These are phyloP conservation scores for Anisodus tanguticus DNA, from an alignment of 257 asterid species.

Conservation along the genomic window DNA sequence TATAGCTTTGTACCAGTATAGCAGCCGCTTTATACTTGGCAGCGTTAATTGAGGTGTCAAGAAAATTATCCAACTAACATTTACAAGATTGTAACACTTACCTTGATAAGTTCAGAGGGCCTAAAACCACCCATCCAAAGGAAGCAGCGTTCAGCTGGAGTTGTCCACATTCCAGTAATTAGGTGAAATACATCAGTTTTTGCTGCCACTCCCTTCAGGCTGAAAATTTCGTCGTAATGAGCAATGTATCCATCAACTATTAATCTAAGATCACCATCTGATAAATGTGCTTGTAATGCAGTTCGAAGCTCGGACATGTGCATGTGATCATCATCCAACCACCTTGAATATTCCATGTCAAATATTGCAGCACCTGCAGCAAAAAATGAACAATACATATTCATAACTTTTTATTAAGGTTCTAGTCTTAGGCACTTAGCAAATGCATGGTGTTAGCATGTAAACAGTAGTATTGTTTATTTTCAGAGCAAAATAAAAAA, in stretches of 20 bases:
- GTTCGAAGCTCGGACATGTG: conserved; percentile 82
- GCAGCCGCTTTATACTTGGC: not conserved
- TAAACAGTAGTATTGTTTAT: not conserved
- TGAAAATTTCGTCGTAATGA: conserved; percentile 79
- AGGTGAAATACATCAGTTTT: conserved; percentile 87
- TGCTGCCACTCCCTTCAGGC: conserved; percentile 76
- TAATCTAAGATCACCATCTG: conserved; percentile 73
- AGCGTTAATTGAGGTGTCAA: not conserved
- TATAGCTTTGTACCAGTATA: not conserved
- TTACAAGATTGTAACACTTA: conserved; percentile 27
- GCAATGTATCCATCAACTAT: conserved; percentile 75
- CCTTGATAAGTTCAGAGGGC: conserved; percentile 95
- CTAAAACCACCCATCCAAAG: conserved; percentile 98
- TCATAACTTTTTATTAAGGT: not conserved
- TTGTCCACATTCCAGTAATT: conserved; percentile 89
- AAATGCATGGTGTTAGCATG: not conserved
- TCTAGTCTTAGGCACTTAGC: not conserved
- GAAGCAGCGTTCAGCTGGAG: conserved; percentile 91
- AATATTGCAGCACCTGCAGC: conserved; percentile 83
- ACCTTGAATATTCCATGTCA: conserved; percentile 90
- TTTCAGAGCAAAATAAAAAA: not conserved
- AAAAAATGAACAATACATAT: not conserved
- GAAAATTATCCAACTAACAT: not conserved
- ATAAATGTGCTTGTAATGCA: conserved; percentile 77
- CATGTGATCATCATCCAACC: conserved; percentile 89